Base-by-base conservation (phyloP, 148 eudicot species). In the Vaccinium myrtillus region DNA sequence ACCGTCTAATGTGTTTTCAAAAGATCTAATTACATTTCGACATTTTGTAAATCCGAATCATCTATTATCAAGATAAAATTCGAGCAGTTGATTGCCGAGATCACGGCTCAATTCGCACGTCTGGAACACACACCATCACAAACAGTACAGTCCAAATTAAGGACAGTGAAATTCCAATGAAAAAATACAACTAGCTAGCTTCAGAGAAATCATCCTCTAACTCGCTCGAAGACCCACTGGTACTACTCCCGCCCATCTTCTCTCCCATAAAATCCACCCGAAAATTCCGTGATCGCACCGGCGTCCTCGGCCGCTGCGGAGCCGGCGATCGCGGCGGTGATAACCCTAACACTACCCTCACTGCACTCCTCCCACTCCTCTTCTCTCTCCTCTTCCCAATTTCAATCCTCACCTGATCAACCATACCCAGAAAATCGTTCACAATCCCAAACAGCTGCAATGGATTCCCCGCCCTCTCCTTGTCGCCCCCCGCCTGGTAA, bases 381-480 rank as follows among this genome's bases (percentile, higher is more conserved):
- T 89, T 93, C 75, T 91, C 89, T 51, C 91, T 77, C 82, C 92
- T 92, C 85, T 89, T 87, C 8, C 90, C 83, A 18, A 96, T 94
- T 27, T 93, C 94, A 51, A 83, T 75, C 58, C 99, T 90, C 30
- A 91, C 95, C 86, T 87, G 90, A 87, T 96, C 97, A 39, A 96
- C 97, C 91, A 88, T 92, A 71, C 75, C 84, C 16, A 96, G 82
- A 67, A 96, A 96, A 83, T 94, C 93, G 78, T 91, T 94, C 8
- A 96, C 95, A 67, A 94, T 89, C 23, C 74, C 87, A 84, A 94
- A 96, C 81, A 96, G 59, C 48, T 93, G 95, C 55, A 96, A 88
- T 55, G 94, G 91, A 30, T 87, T 81, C 46, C 83, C 82, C 2
- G 85, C 87, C 83, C 86, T 92, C 21, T 86, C 97, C 67, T 90